phyloP scores from a whole-genome alignment of 1,284 basidiomycete species.

The Austroboletus niveus region DNA sequence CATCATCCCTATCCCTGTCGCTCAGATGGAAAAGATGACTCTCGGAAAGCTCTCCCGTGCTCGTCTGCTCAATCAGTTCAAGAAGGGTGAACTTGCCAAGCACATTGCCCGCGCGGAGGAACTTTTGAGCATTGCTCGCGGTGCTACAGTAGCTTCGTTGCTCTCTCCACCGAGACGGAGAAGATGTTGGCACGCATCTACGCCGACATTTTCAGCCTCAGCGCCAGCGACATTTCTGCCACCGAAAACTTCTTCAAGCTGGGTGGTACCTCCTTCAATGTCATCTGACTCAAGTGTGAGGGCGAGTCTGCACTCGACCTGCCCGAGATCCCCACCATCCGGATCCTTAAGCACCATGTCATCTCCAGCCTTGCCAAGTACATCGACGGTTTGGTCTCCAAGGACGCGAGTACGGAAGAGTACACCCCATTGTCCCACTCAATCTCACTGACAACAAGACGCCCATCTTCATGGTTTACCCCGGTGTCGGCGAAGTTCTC shows the following conservation, averaged over 20 bases:
- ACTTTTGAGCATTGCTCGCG: constrained; percentile 26
- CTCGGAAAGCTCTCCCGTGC: constrained; percentile 34
- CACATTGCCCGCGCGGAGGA: constrained; percentile 31
- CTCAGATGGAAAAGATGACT: constrained; percentile 34
- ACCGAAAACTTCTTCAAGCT: constrained; percentile 34
- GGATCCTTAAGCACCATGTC: constrained; percentile 40
- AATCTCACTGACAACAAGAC: constrained; percentile 40
- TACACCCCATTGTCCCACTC: constrained; percentile 40
- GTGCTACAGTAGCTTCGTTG: constrained; percentile 22
- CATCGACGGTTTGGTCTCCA: constrained; percentile 24
- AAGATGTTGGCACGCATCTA: constrained; percentile 26
- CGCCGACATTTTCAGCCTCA: constrained; percentile 28
- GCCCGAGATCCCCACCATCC: constrained; percentile 40
- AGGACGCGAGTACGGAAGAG: constrained; percentile 14
- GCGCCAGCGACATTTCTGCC: constrained; percentile 22
- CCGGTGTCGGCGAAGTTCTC: constrained; percentile 34
- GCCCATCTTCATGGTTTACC: constrained; percentile 42
- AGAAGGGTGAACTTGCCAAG: constrained; percentile 29
- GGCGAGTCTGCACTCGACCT: constrained; percentile 36
- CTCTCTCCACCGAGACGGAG: constrained; percentile 28
- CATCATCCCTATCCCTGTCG: constrained; percentile 29
- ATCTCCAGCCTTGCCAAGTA: constrained; percentile 34
- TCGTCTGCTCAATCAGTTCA: constrained; percentile 28
- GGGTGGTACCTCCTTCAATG: constrained; percentile 33
- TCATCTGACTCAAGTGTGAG: constrained; percentile 34